phyloP scores from a whole-genome alignment of 345 rosid species.

The Euclidium syriacum region DNA sequence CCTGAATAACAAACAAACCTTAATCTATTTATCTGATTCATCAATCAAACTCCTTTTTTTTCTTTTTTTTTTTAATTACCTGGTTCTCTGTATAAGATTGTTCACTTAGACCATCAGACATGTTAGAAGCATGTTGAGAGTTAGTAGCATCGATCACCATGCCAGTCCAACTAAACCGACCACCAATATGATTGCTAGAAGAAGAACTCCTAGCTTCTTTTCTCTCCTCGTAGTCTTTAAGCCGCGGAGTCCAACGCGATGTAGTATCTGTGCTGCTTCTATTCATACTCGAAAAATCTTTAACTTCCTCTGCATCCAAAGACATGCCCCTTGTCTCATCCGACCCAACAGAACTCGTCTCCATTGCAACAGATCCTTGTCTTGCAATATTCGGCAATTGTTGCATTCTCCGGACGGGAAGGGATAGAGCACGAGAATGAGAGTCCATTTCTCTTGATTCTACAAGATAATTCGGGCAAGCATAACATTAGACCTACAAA shows the following conservation, averaged over 20 bases:
- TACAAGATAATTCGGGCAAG: not conserved
- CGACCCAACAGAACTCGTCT: slow-evolving; percentile 34
- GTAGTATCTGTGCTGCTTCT: slow-evolving; percentile 35
- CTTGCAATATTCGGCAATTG: slow-evolving; percentile 1
- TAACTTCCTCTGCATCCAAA: slow-evolving; percentile 31
- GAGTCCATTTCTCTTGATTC: slow-evolving; percentile 24
- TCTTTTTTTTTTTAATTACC: too few relatives aligned
- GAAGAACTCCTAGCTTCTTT: slow-evolving; percentile 37
- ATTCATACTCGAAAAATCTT: slow-evolving; percentile 27
- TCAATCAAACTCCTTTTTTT: not conserved
- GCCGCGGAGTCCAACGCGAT: slow-evolving; percentile 29
- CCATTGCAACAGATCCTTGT: slow-evolving; percentile 31
- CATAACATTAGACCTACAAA: slow-evolving; percentile 2
- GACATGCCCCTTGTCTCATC: slow-evolving; percentile 35
- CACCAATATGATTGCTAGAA: slow-evolving; percentile 31
- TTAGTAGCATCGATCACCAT: slow-evolving; percentile 25
- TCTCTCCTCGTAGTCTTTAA: slow-evolving; percentile 38
- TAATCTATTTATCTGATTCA: not conserved
- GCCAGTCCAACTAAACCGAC: slow-evolving; percentile 28
- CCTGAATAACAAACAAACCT: slow-evolving; percentile 33
- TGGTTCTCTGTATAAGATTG: slow-evolving; percentile 41
- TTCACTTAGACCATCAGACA: slow-evolving; percentile 43
- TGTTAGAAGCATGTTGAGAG: slow-evolving; percentile 52
- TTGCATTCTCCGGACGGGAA: slow-evolving; percentile 15
- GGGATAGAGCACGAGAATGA: slow-evolving; percentile 25